These are phyloP conservation scores for Eragrostis curvula DNA, from an alignment of 176 grass and related monocot genomes.

Conservation along the genomic window DNA sequence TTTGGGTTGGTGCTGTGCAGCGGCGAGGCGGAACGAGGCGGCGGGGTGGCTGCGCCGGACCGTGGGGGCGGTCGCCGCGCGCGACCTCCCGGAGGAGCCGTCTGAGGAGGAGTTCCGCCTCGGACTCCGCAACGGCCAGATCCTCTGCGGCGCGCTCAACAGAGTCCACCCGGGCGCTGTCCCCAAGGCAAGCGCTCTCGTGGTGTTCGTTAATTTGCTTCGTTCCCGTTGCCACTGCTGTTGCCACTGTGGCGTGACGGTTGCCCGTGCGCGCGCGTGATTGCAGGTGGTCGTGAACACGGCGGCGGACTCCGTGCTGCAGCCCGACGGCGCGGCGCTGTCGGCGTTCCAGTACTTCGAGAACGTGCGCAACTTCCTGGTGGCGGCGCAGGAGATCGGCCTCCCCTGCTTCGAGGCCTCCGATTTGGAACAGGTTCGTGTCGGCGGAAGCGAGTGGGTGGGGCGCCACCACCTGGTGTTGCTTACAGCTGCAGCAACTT, in stretches of 20 bases:
- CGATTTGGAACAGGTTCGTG: slow-evolving; percentile 92
- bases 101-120: slow-evolving; percentile 97
- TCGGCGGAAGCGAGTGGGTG: slow-evolving; percentile 4
- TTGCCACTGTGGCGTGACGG: slow-evolving; percentile 18
- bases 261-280: background rate
- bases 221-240: background rate
- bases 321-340: slow-evolving; percentile 89
- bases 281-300: slow-evolving; percentile 91
- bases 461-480: slow-evolving; percentile 36
- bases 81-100: slow-evolving; percentile 87
- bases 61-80: slow-evolving; percentile 77
- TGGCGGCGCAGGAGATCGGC: slow-evolving; percentile 82
- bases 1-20: slow-evolving; percentile 49
- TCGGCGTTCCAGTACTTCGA: slow-evolving; percentile 99
- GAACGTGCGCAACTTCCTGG: slow-evolving; percentile 99
- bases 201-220: slow-evolving; percentile 41
- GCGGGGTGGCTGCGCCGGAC: slow-evolving; percentile 86
- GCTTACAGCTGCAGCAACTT: slow-evolving; percentile 52
- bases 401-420: slow-evolving; percentile 93
- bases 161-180: slow-evolving; percentile 90
- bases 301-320: slow-evolving; percentile 80
- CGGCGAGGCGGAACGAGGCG: slow-evolving; percentile 85
- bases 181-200: slow-evolving; percentile 64
- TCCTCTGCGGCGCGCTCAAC: slow-evolving; percentile 97
- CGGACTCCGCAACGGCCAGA: slow-evolving; percentile 89